Conservation (phyloP, 1,284 basidiomycete genomes). For the Earliella scabrosa region DNA sequence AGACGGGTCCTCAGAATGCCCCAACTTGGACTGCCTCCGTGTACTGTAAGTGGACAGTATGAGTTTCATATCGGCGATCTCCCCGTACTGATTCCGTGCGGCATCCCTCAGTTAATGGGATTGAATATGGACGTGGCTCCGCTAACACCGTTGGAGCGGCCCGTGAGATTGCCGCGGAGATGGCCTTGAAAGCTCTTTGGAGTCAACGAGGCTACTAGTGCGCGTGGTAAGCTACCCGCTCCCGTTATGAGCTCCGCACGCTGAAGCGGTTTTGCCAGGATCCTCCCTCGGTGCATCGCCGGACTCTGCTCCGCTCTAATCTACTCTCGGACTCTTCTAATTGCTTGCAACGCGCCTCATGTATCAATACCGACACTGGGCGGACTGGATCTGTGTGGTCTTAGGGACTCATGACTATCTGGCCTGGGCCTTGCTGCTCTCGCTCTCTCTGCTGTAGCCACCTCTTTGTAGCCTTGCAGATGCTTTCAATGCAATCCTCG, state of each 20-base stretch:
- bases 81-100: too few species aligned
- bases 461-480: conserved; percentile 23
- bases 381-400: conserved; percentile 20
- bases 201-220: neutral
- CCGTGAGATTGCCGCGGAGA: conserved; percentile 20
- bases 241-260: neutral
- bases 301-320: neutral
- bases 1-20: conserved; percentile 16
- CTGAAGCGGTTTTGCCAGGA: neutral
- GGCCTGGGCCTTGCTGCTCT: conserved; percentile 9
- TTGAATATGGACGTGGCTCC: conserved; percentile 19
- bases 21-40: conserved; percentile 19
- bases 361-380: conserved; percentile 11
- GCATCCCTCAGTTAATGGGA: conserved; percentile 16
- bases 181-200: conserved; percentile 18
- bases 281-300: neutral
- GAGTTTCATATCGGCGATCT: neutral
- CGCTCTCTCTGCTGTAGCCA: conserved; percentile 16
- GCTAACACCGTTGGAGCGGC: conserved; percentile 2
- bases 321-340: neutral
- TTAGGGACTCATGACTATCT: conserved; percentile 3
- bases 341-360: conserved; percentile 3
- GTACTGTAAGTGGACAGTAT: conserved; percentile 4
- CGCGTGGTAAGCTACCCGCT: neutral
- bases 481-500: conserved; percentile 21